Percentiles rank a stretch among this genome's conserved stretches.
These are phyloP conservation scores for Fusarium sp. DNA, from an alignment of 2,329 filamentous ascomycete genomes.

Conservation along the genomic window DNA sequence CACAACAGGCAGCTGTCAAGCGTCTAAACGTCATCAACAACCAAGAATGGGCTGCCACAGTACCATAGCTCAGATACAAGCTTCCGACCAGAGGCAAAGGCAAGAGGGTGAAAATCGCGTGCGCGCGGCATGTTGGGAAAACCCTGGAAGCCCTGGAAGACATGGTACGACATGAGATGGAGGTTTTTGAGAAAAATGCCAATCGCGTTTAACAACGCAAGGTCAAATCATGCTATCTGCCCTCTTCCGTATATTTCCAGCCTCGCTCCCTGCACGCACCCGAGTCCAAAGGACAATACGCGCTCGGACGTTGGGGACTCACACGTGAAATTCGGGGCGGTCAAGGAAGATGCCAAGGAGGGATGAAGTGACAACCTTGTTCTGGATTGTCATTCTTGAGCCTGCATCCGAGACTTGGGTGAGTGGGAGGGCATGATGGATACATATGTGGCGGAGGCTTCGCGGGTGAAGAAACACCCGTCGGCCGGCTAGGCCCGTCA, in stretches of 20 bases:
- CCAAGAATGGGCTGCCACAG: neutral
- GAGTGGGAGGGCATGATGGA: neutral
- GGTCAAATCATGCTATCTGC: slow-evolving; percentile 26
- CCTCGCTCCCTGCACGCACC: slow-evolving; percentile 16
- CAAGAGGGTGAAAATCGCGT: neutral
- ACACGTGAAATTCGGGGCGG: slow-evolving; percentile 24
- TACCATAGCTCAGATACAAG: neutral
- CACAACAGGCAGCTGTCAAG: neutral
- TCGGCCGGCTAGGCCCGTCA: slow-evolving; percentile 8
- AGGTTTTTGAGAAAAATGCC: slow-evolving; percentile 10
- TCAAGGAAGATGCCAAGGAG: slow-evolving; percentile 10
- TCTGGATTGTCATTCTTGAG: neutral
- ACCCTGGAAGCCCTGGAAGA: slow-evolving; percentile 2
- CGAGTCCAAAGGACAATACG: slow-evolving; percentile 9
- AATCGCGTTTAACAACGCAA: slow-evolving; percentile 14
- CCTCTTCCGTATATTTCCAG: slow-evolving; percentile 15
- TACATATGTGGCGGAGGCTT: slow-evolving; percentile 6
- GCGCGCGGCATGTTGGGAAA: slow-evolving; percentile 3
- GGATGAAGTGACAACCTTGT: neutral
- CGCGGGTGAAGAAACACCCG: neutral
- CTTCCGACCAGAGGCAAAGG: neutral
- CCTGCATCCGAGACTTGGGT: neutral
- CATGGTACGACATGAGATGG: slow-evolving; percentile 30
- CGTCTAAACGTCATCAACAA: neutral
- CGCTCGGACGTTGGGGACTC: slow-evolving; percentile 17